These are phyloP conservation scores for Torulaspora globosa DNA, from an alignment of 1,139 yeast genomes.

Conservation along the genomic window DNA sequence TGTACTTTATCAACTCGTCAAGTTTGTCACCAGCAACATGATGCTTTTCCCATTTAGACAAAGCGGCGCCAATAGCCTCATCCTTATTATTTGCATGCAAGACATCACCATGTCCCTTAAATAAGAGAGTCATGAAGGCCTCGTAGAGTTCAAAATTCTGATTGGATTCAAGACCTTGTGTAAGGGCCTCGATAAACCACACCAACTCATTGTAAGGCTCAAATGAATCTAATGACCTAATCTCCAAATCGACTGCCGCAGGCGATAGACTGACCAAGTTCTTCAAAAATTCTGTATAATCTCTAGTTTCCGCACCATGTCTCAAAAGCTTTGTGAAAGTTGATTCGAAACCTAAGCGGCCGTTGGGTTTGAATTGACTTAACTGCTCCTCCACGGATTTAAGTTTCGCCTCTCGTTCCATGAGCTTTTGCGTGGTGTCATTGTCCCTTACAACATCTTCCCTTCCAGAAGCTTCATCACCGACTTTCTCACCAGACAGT, in stretches of 20 bases:
- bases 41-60: constrained; percentile 48
- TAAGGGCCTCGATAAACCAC: constrained; percentile 61
- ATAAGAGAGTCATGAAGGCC: constrained; percentile 72
- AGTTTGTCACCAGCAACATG: constrained; percentile 50
- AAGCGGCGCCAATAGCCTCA: constrained; percentile 43
- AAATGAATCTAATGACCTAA: constrained; percentile 67
- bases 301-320: constrained; percentile 42
- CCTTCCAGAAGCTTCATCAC: constrained; percentile 63
- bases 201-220: constrained; percentile 56
- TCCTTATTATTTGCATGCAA: constrained; percentile 47
- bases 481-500: constrained; percentile 59
- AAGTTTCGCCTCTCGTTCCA: constrained; percentile 17
- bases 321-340: constrained; percentile 66
- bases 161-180: constrained; percentile 54
- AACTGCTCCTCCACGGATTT: constrained; percentile 28
- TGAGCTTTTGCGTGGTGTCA: constrained; percentile 17
- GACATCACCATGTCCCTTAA: constrained; percentile 80
- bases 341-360: constrained; percentile 55
- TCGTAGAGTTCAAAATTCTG: constrained; percentile 48
- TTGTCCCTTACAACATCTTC: constrained; percentile 42
- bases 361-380: constrained; percentile 35
- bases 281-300: constrained; percentile 50
- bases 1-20: constrained; percentile 71
- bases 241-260: constrained; percentile 75
- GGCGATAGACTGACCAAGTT: constrained; percentile 67